phyloP scores from a whole-genome alignment of 1,284 basidiomycete species.

The Rhodotorula sp. region DNA sequence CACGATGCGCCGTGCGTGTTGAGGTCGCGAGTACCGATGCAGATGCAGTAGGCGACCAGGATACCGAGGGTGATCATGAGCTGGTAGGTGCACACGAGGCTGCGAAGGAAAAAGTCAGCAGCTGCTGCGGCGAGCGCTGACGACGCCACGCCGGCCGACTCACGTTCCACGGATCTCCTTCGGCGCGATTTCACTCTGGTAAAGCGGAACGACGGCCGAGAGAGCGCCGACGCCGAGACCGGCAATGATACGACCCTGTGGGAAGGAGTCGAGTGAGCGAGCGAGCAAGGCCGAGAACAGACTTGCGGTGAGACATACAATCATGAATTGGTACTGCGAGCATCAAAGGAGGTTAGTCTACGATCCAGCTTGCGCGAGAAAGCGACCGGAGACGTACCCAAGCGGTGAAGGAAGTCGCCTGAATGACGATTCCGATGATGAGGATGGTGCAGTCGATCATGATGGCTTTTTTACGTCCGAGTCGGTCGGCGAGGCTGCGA shows the following conservation, averaged over 20 bases:
- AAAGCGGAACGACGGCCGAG: constrained; percentile 68
- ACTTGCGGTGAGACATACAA: constrained; percentile 51
- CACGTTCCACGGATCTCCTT: constrained; percentile 69
- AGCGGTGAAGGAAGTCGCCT: constrained; percentile 54
- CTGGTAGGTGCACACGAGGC: constrained; percentile 61
- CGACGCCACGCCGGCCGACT: not conserved
- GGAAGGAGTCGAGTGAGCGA: constrained; percentile 43
- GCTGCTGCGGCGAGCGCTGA: not conserved
- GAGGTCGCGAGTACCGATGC: constrained; percentile 49
- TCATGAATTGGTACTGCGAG: constrained; percentile 54
- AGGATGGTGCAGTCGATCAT: constrained; percentile 65
- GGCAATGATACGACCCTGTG: constrained; percentile 21
- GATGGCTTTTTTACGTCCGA: constrained; percentile 73
- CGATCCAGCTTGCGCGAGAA: not conserved
- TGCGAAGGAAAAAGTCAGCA: not conserved
- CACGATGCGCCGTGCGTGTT: constrained; percentile 23
- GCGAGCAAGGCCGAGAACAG: not conserved
- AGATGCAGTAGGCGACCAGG: constrained; percentile 62
- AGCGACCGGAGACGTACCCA: constrained; percentile 52
- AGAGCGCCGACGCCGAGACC: constrained; percentile 68
- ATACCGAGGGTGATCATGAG: constrained; percentile 70
- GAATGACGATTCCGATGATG: constrained; percentile 63
- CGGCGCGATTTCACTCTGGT: constrained; percentile 63
- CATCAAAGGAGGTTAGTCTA: not conserved
- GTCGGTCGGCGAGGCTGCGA: constrained; percentile 58